A percentile compares a stretch with the other conserved stretches of the same genome.
phyloP scores from a whole-genome alignment of 2,329 filamentous ascomycete genomes.

The Neonectria ditissima region DNA sequence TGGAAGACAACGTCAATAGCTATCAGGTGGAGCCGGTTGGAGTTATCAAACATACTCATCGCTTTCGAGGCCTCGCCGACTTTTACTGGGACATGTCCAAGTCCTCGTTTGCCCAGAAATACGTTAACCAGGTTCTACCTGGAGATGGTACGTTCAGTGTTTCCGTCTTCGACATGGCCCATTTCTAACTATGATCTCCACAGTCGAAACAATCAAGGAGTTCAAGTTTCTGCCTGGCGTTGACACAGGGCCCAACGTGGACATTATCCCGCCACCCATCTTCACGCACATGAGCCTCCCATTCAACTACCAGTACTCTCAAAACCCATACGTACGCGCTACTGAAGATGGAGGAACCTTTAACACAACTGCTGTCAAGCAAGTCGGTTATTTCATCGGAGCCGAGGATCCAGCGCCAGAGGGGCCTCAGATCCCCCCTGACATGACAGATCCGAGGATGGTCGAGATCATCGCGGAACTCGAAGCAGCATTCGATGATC shows the following conservation, averaged over 20 bases:
- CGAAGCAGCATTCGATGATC: conserved; percentile 72
- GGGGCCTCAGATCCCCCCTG: conserved; percentile 71
- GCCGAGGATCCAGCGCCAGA: conserved; percentile 70
- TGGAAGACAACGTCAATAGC: conserved; percentile 76
- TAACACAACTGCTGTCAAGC: conserved; percentile 70
- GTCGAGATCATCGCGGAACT: conserved; percentile 74
- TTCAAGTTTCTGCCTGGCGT: conserved; percentile 76
- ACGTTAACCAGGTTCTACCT: conserved; percentile 77
- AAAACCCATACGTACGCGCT: conserved; percentile 81
- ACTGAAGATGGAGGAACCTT: conserved; percentile 68
- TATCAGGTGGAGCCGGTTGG: conserved; percentile 80
- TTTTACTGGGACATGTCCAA: conserved; percentile 82
- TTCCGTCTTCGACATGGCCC: not conserved
- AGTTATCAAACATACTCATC: conserved; percentile 81
- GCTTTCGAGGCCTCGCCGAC: conserved; percentile 88
- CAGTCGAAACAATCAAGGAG: conserved; percentile 65
- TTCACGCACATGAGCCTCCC: conserved; percentile 80
- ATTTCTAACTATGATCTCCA: not conserved
- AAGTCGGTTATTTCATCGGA: conserved; percentile 69
- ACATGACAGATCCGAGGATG: conserved; percentile 70
- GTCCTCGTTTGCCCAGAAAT: conserved; percentile 76
- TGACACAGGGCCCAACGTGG: conserved; percentile 69
- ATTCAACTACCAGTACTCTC: conserved; percentile 84
- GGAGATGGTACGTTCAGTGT: conserved; percentile 68
- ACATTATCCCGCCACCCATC: conserved; percentile 83